phyloP scores from a whole-genome alignment of 495 filamentous ascomycete species.

The Chlorociboria aeruginascens region DNA sequence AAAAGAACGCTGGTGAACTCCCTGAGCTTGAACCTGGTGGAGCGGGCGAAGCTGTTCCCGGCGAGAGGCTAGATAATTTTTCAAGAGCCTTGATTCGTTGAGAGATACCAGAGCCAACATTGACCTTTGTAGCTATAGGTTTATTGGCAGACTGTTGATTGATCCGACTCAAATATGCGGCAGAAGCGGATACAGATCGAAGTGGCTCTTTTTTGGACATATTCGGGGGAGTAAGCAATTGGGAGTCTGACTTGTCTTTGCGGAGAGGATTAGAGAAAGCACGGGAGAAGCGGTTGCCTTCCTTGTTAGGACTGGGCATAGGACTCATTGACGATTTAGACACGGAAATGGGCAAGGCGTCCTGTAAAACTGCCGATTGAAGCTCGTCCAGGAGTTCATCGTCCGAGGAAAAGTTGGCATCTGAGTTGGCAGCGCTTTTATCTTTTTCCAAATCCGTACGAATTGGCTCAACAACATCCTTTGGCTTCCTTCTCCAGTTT shows the following conservation, averaged over 20 bases:
- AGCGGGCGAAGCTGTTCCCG: conserved; percentile 24
- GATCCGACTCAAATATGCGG: conserved; percentile 32
- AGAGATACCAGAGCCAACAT: conserved; percentile 78
- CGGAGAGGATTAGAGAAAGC: conserved; percentile 36
- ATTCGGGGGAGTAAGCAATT: conserved; percentile 1
- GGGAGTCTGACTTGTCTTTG: conserved; percentile 18
- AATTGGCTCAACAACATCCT: conserved; percentile 42
- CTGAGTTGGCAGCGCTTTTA: conserved; percentile 41
- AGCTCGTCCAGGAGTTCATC: conserved; percentile 87
- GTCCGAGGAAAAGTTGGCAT: conserved; percentile 61
- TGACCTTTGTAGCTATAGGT: conserved; percentile 56
- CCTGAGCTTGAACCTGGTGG: conserved; percentile 1
- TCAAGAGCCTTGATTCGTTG: conserved; percentile 82
- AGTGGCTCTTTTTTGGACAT: conserved; percentile 18
- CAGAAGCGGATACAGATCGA: conserved; percentile 35
- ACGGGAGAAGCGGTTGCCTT: conserved; percentile 31
- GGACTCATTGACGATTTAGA: conserved; percentile 73
- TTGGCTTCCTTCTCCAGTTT: conserved; percentile 31
- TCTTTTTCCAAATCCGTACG: conserved; percentile 30
- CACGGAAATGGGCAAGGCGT: conserved; percentile 73
- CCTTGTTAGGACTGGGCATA: conserved; percentile 31
- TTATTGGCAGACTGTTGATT: conserved; percentile 30
- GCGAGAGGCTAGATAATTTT: conserved; percentile 42
- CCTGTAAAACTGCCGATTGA: conserved; percentile 66
- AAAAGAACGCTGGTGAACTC: conserved; percentile 31